phyloP scores from a whole-genome alignment of 768 basidiomycete genomes.

The Trametes coccinea region DNA sequence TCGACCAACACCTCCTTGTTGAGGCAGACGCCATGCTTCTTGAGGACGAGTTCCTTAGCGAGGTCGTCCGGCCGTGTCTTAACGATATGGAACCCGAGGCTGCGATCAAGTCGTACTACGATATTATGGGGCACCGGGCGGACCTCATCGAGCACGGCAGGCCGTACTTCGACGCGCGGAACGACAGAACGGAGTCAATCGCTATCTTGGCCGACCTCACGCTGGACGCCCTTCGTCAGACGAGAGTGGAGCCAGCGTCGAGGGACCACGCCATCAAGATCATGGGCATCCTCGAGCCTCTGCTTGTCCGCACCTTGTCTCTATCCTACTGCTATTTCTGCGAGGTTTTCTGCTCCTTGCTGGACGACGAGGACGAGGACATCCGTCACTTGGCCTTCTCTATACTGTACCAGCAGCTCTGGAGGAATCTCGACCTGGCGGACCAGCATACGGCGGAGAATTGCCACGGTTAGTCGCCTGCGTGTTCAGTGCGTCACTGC shows the following conservation, averaged over 20 bases:
- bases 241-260: background rate
- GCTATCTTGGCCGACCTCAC: conserved; percentile 17
- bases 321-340: conserved; percentile 10
- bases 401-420: conserved; percentile 19
- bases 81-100: conserved; percentile 11
- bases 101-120: conserved; percentile 11
- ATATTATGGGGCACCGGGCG: conserved; percentile 16
- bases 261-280: conserved; percentile 7
- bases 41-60: conserved; percentile 11
- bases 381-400: conserved; percentile 13
- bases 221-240: conserved; percentile 12
- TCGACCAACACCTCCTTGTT: conserved; percentile 19
- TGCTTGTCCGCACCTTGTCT: conserved; percentile 11
- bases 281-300: conserved; percentile 15
- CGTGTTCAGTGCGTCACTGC: too few relatives aligned
- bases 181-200: conserved; percentile 7
- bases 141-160: conserved; percentile 13
- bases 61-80: conserved; percentile 18
- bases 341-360: conserved; percentile 7
- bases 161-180: conserved; percentile 12
- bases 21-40: conserved; percentile 16
- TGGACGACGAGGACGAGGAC: conserved; percentile 3
- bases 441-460: conserved; percentile 1
- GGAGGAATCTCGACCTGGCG: conserved; percentile 7
- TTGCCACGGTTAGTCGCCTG: conserved; percentile 6